A percentile compares a stretch with the other conserved stretches of the same genome.
phyloP scores from a whole-genome alignment of 2,329 filamentous ascomycete species.

The Davidsoniella neocaledoniae region DNA sequence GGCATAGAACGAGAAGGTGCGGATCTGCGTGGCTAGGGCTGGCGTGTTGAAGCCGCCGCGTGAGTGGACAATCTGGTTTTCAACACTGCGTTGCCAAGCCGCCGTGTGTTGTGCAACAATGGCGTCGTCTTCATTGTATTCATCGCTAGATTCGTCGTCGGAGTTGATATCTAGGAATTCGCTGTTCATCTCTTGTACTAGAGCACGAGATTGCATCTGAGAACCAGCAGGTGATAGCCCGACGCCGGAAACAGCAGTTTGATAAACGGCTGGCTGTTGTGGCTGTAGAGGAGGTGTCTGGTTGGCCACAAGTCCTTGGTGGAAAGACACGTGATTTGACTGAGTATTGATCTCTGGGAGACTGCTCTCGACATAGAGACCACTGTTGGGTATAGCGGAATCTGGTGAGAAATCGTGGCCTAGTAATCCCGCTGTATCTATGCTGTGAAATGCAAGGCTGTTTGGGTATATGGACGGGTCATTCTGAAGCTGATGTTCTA shows the following conservation, averaged over 20 bases:
- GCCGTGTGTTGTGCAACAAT: slow-evolving; percentile 17
- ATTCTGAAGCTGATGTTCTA: not conserved
- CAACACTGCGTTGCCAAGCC: not conserved
- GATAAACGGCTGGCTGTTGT: too few species aligned
- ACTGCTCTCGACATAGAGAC: too few species aligned
- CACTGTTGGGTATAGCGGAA: too few species aligned
- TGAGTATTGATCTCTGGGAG: too few species aligned
- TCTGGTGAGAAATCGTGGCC: too few species aligned
- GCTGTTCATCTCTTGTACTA: not conserved
- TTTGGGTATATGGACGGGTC: too few species aligned
- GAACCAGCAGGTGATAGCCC: too few species aligned
- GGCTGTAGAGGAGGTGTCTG: not conserved
- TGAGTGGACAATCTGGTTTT: not conserved
- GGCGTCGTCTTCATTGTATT: slow-evolving; percentile 15
- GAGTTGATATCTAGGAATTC: slow-evolving; percentile 34
- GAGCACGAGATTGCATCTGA: not conserved
- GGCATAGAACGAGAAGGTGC: slow-evolving; percentile 32
- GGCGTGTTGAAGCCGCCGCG: slow-evolving; percentile 22
- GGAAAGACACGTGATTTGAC: too few species aligned
- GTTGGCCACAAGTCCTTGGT: too few species aligned
- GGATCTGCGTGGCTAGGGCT: slow-evolving; percentile 24
- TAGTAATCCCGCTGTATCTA: too few species aligned
- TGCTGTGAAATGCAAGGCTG: too few species aligned
- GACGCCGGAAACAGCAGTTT: too few species aligned
- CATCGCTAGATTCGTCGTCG: slow-evolving; percentile 32